Evolutionary conservation across 495 filamentous ascomycete species (phyloP), one percentile per base, ranked within the genome.

Genomic region (Hyaloscypha hepaticicola): DNA sequence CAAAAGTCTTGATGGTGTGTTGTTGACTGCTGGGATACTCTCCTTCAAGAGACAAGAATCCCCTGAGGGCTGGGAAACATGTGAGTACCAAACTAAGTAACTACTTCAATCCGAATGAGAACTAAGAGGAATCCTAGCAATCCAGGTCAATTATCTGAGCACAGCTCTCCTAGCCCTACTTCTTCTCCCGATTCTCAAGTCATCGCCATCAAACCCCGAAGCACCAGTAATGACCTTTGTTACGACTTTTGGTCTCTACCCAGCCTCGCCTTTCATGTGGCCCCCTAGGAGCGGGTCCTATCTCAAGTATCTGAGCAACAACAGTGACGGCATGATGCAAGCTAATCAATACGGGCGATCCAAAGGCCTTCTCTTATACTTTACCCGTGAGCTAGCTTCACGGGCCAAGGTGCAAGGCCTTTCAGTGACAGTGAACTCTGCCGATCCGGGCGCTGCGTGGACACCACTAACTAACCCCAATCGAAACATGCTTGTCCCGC

Each of bases 111-210:
- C 6, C 31, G 16, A 45, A 45, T 14, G 11, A 45, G 16, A 4
- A 16, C 16, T 45, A 3, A 45, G 11, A 45, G 1, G 11, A 45
- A 16, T 24, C 2, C 3, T 51, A 61, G 12, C 3, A 33, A 63
- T 71, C 31, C 69, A 71, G 60, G 70, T 72, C 61, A 72, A 72
- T 60, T 67, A 55, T 60, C 68, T 80, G 25, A 74, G 73, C 33
- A 77, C 74, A 0, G 71, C 72, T 12, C 71, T 81, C 2, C 68
- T 81, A 5, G 60, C 72, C 7, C 71, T 78, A 11, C 72, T 80
- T 1, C 61, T 80, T 5, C 70, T 81, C 11, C 77, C 79, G 3
- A 26, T 71, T 9, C 70, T 80, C 21, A 75, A 76, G 34, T 34
- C 70, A 12, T 70, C 64, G 22, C 68, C 70, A 1, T 28, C 31